phyloP scores from a whole-genome alignment of 495 filamentous ascomycete species.

The Neurospora hispaniola region DNA sequence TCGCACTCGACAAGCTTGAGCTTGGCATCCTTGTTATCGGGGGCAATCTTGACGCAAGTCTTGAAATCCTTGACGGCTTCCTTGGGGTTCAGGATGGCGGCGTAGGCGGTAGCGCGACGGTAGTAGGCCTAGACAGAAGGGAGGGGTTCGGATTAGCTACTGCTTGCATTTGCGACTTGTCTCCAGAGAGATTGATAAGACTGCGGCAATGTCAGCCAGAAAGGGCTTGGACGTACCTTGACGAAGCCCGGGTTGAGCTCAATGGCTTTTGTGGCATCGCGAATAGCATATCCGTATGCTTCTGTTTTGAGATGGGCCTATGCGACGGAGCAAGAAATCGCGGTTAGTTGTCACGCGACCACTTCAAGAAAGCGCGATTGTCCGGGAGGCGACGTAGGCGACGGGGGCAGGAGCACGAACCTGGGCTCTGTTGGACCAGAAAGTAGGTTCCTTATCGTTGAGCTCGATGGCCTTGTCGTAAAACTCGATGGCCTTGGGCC shows the following conservation, averaged over 20 bases:
- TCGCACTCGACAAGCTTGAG: conserved; percentile 84
- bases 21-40: conserved; percentile 80
- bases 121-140: conserved; percentile 66
- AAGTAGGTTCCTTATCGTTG: conserved; percentile 75
- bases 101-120: conserved; percentile 80
- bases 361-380: not conserved
- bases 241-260: conserved; percentile 79
- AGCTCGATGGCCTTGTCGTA: conserved; percentile 86
- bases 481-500: conserved; percentile 70
- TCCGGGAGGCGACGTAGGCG: not conserved
- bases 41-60: conserved; percentile 76
- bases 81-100: conserved; percentile 75
- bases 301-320: conserved; percentile 94
- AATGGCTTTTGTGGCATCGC: conserved; percentile 88
- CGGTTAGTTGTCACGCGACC: conserved; percentile 38
- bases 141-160: conserved; percentile 1
- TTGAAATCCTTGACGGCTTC: conserved; percentile 91
- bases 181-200: not conserved
- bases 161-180: not conserved
- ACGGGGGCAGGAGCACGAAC: conserved; percentile 36
- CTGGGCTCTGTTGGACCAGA: conserved; percentile 90
- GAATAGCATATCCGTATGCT: conserved; percentile 82
- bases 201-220: not conserved
- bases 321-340: not conserved
- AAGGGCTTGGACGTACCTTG: conserved; percentile 47